Evolutionary conservation across 495 filamentous ascomycete species (phyloP).

Genomic region (Penicillium lagena): DNA sequence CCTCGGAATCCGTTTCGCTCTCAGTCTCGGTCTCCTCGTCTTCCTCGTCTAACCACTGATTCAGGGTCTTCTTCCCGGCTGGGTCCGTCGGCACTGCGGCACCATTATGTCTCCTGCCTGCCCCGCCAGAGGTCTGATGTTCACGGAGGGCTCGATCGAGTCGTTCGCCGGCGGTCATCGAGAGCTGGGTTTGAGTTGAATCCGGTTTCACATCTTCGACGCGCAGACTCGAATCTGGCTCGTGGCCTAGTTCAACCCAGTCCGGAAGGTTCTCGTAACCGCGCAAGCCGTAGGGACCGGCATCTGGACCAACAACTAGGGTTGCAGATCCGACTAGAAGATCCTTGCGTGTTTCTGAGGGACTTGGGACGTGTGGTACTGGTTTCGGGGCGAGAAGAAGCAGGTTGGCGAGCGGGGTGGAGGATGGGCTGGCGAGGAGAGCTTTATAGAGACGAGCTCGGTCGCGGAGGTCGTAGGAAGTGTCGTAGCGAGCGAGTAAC

Average conservation of each 20-base stretch:
- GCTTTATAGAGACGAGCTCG: slow-evolving; percentile 81
- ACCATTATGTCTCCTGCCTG: slow-evolving; percentile 12
- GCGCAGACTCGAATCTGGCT: slow-evolving; percentile 72
- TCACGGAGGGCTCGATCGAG: slow-evolving; percentile 52
- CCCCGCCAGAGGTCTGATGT: slow-evolving; percentile 22
- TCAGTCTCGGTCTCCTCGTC: slow-evolving; percentile 28
- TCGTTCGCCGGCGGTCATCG: slow-evolving; percentile 55
- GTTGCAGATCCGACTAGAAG: slow-evolving; percentile 77
- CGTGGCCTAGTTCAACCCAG: slow-evolving; percentile 75
- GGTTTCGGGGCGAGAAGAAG: slow-evolving; percentile 92
- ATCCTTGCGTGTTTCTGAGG: slow-evolving; percentile 70
- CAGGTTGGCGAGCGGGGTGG: slow-evolving; percentile 79
- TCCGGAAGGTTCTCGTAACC: slow-evolving; percentile 76
- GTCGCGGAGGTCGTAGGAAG: slow-evolving; percentile 90
- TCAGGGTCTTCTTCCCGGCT: slow-evolving; percentile 61
- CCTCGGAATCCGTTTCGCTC: slow-evolving; percentile 40
- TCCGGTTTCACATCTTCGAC: slow-evolving; percentile 35
- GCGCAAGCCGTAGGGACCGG: slow-evolving; percentile 58
- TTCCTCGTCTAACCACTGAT: slow-evolving; percentile 74
- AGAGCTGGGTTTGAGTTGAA: slow-evolving; percentile 13
- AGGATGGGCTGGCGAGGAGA: slow-evolving; percentile 65
- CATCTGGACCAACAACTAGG: slow-evolving; percentile 72
- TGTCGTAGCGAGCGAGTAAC: slow-evolving; percentile 82
- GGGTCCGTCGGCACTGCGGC: slow-evolving; percentile 3
- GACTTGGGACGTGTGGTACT: slow-evolving; percentile 77